Percentiles rank a stretch among this genome's conserved stretches.
Evolutionary conservation across 257 asterid genomes (phyloP).

Genomic region (Solanum bukasovii): DNA sequence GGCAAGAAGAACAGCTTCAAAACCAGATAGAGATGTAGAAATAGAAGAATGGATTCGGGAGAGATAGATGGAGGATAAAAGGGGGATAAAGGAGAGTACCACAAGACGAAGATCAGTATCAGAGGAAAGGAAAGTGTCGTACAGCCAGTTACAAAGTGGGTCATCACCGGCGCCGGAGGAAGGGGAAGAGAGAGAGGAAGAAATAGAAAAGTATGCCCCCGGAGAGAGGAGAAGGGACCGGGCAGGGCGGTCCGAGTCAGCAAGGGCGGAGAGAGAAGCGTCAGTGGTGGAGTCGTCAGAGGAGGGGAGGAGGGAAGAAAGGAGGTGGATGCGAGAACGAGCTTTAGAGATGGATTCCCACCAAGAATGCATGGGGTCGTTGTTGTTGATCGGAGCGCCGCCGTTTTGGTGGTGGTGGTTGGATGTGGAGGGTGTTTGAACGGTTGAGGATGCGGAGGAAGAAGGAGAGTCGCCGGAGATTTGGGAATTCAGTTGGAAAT

Average conservation of each 20-base stretch:
- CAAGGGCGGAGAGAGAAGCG: slow-evolving; percentile 40
- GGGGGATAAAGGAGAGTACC: slow-evolving; percentile 68
- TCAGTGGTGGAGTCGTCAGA: slow-evolving; percentile 11
- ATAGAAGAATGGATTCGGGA: slow-evolving; percentile 51
- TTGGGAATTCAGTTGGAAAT: slow-evolving; percentile 28
- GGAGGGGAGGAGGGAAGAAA: slow-evolving; percentile 49
- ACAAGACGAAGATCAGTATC: slow-evolving; percentile 80
- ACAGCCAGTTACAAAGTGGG: slow-evolving; percentile 86
- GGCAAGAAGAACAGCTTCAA: slow-evolving; percentile 82
- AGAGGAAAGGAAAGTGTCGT: slow-evolving; percentile 70
- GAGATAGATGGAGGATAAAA: slow-evolving; percentile 51
- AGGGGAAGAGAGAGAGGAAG: slow-evolving; percentile 41
- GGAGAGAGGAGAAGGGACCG: slow-evolving; percentile 81
- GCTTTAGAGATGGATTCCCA: slow-evolving; percentile 97
- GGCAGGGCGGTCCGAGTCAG: slow-evolving; percentile 91
- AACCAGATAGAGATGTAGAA: slow-evolving; percentile 54
- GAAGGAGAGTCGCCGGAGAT: slow-evolving; percentile 56
- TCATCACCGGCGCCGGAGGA: slow-evolving; percentile 70
- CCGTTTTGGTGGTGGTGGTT: slow-evolving; percentile 11
- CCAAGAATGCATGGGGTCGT: slow-evolving; percentile 85
- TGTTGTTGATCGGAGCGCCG: slow-evolving; percentile 12
- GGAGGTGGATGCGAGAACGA: slow-evolving; percentile 85
- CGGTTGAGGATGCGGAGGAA: slow-evolving; percentile 45
- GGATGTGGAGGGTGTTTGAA: slow-evolving; percentile 5
- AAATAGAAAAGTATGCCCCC: slow-evolving; percentile 50